phyloP scores from a whole-genome alignment of 805 yeast species.

The Ogataea wickerhamii region DNA sequence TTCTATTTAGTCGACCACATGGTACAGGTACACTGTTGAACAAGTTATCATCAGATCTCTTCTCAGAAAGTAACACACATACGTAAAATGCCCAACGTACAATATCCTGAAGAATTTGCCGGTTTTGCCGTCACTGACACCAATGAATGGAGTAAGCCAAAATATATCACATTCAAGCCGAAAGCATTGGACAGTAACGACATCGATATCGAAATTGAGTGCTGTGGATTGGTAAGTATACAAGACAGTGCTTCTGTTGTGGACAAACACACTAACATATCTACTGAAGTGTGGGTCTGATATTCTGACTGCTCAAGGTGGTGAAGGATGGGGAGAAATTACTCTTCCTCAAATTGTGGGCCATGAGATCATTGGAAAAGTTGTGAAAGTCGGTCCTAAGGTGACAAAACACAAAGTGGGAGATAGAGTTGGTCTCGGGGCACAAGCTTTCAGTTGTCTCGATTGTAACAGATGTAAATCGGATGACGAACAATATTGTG shows the following conservation, averaged over 20 bases:
- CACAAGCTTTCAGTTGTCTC: constrained; percentile 38
- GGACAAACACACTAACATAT: background rate
- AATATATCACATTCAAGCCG: constrained; percentile 46
- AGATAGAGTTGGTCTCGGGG: constrained; percentile 46
- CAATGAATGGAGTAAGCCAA: constrained; percentile 54
- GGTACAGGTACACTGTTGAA: too few species aligned
- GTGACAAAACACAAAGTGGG: constrained; percentile 38
- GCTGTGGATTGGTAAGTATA: constrained; percentile 47
- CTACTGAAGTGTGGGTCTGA: constrained; percentile 56
- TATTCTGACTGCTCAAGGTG: constrained; percentile 47
- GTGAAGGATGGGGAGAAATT: constrained; percentile 45
- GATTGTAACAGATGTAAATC: constrained; percentile 35
- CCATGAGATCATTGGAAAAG: constrained; percentile 43
- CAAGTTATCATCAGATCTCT: too few species aligned
- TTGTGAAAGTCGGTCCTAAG: constrained; percentile 36
- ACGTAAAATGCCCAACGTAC: constrained; percentile 17
- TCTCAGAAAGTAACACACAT: too few species aligned
- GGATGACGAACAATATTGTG: constrained; percentile 46
- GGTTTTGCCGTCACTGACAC: constrained; percentile 52
- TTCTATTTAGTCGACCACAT: too few species aligned
- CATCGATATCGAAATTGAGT: constrained; percentile 54
- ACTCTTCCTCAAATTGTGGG: constrained; percentile 47
- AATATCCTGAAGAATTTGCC: constrained; percentile 54
- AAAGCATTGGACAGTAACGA: constrained; percentile 44
- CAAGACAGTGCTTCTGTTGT: background rate